Evolutionary conservation across 1,284 basidiomycete species (phyloP).

Genomic region (Sporisorium reilianum): DNA sequence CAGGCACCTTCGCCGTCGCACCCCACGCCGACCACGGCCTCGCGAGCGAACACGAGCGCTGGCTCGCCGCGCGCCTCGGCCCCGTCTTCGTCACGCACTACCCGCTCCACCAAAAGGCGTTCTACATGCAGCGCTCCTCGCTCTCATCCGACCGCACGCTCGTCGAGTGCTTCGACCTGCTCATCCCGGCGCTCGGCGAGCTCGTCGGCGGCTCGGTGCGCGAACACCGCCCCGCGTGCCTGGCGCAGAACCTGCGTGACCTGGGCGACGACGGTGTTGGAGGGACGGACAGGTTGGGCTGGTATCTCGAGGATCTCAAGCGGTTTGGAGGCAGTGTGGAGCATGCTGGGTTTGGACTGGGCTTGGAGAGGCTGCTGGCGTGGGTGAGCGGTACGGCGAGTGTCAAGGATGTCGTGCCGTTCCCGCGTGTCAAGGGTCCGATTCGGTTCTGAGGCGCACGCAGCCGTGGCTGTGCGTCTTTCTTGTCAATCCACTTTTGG

Average conservation of each 20-base stretch:
- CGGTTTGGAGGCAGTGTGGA: slow-evolving; percentile 55
- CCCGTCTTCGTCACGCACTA: slow-evolving; percentile 95
- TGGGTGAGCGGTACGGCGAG: slow-evolving; percentile 62
- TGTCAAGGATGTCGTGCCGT: slow-evolving; percentile 64
- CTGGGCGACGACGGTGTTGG: slow-evolving; percentile 1
- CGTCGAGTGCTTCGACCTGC: slow-evolving; percentile 92
- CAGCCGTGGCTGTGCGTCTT: not conserved
- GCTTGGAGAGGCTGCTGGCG: slow-evolving; percentile 63
- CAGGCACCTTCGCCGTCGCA: slow-evolving; percentile 15
- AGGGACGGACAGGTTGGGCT: slow-evolving; percentile 22
- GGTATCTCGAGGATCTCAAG: slow-evolving; percentile 63
- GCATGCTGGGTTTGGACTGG: slow-evolving; percentile 66
- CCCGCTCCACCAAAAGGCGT: slow-evolving; percentile 84
- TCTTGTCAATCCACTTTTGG: not conserved
- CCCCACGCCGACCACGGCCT: slow-evolving; percentile 81
- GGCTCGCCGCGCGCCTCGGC: slow-evolving; percentile 79
- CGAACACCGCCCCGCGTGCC: slow-evolving; percentile 78
- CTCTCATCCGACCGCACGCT: slow-evolving; percentile 6
- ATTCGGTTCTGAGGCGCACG: slow-evolving; percentile 31
- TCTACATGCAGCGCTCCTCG: slow-evolving; percentile 83
- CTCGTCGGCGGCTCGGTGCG: slow-evolving; percentile 90
- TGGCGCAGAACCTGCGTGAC: slow-evolving; percentile 33
- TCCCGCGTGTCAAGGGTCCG: slow-evolving; percentile 55
- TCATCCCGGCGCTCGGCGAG: slow-evolving; percentile 89
- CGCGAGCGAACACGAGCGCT: slow-evolving; percentile 91